Evolutionary conservation across 352 stramenopile species (phyloP).

Genomic region (Globisporangium perplexum): DNA sequence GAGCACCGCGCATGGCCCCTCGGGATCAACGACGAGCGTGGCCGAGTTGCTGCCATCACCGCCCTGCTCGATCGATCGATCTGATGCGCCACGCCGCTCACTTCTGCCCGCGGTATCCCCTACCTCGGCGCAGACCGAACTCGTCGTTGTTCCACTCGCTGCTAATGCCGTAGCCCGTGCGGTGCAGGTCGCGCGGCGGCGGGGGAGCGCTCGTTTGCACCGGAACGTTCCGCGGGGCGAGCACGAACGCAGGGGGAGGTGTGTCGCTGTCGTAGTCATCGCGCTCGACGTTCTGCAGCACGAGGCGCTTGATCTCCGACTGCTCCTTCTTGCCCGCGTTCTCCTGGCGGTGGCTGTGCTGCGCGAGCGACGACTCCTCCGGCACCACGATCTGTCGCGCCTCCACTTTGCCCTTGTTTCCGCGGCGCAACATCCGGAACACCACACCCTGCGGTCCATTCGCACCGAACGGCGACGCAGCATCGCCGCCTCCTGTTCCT

Average conservation of each 20-base stretch:
- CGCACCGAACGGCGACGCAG: slow-evolving; percentile 15
- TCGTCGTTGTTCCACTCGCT: slow-evolving; percentile 84
- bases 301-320: slow-evolving; percentile 83
- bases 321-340: slow-evolving; percentile 81
- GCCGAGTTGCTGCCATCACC: too few species aligned
- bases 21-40: too few species aligned
- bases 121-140: slow-evolving; percentile 66
- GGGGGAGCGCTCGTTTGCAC: slow-evolving; percentile 11
- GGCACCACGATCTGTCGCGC: slow-evolving; percentile 92
- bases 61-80: neutral
- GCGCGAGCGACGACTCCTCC: slow-evolving; percentile 89
- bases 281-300: slow-evolving; percentile 83
- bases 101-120: slow-evolving; percentile 60
- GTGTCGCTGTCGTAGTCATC: slow-evolving; percentile 55
- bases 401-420: slow-evolving; percentile 96
- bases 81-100: slow-evolving; percentile 12
- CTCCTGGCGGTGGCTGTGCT: slow-evolving; percentile 86
- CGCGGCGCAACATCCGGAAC: slow-evolving; percentile 95
- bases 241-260: slow-evolving; percentile 5
- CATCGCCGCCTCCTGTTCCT: neutral
- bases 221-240: slow-evolving; percentile 8
- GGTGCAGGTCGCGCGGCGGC: slow-evolving; percentile 22
- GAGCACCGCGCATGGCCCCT: too few species aligned
- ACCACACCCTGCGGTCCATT: slow-evolving; percentile 49
- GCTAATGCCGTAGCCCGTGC: slow-evolving; percentile 53